These are phyloP conservation scores for Anacardium occidentale DNA, from an alignment of 345 rosid species.

Conservation along the genomic window DNA sequence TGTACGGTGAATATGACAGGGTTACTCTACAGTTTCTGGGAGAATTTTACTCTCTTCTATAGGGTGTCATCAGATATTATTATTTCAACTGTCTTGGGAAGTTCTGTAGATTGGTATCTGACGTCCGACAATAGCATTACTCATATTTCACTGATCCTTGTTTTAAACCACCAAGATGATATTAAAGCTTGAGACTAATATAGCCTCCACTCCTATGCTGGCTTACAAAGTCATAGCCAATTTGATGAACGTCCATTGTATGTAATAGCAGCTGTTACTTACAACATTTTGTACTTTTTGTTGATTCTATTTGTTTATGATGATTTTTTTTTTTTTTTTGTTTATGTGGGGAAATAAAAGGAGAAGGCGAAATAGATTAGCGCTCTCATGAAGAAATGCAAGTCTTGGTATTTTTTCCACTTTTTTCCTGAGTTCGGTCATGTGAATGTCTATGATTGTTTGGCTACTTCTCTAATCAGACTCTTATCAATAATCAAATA, in stretches of 20 bases:
- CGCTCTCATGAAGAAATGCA: not conserved
- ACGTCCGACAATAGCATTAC: not conserved
- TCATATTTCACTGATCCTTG: not conserved
- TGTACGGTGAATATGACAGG: not conserved
- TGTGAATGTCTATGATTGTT: too few species aligned
- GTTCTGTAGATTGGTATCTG: constrained; percentile 10
- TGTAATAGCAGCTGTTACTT: not conserved
- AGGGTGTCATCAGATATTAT: not conserved
- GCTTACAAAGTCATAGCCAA: not conserved
- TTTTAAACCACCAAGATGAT: not conserved
- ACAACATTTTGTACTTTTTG: not conserved
- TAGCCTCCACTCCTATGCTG: not conserved
- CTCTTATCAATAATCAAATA: not conserved
- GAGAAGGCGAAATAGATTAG: not conserved
- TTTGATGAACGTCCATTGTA: not conserved
- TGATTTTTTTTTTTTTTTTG: not conserved
- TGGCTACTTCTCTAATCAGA: not conserved
- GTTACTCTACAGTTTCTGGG: not conserved
- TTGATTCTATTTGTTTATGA: not conserved
- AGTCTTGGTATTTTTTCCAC: not conserved
- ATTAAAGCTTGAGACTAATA: not conserved
- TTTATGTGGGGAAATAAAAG: not conserved
- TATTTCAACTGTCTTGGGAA: not conserved
- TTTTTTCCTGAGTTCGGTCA: too few species aligned
- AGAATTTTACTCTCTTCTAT: not conserved